Percentiles rank a stretch among this genome's conserved stretches.
These are phyloP conservation scores for Pseudomassariella vexata DNA, from an alignment of 2,329 filamentous ascomycete genomes.

Conservation along the genomic window DNA sequence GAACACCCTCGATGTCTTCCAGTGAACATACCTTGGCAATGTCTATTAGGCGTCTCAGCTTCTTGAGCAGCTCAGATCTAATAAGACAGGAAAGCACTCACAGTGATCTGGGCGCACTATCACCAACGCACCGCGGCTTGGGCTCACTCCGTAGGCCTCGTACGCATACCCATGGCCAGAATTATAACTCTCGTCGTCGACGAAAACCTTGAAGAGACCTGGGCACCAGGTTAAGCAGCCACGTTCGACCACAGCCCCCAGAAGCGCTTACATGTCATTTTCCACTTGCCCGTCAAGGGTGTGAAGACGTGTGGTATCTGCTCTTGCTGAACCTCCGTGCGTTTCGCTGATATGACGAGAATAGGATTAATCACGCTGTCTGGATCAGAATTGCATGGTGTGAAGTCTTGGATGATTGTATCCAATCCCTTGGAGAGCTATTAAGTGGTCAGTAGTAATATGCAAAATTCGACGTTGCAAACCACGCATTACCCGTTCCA, in stretches of 20 bases:
- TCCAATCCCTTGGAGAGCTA: conserved; percentile 16
- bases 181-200: conserved; percentile 50
- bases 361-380: conserved; percentile 54
- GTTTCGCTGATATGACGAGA: conserved; percentile 44
- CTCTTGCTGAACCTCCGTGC: conserved; percentile 41
- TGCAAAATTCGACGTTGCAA: not conserved
- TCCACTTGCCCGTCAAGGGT: conserved; percentile 48
- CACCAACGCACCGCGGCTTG: conserved; percentile 37
- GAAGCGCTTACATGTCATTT: conserved; percentile 41
- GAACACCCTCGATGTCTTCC: conserved; percentile 9
- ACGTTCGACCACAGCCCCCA: not conserved
- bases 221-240: not conserved
- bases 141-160: conserved; percentile 46
- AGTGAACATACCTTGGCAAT: conserved; percentile 18
- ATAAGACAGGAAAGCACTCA: conserved; percentile 24
- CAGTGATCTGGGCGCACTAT: conserved; percentile 58
- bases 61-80: not conserved
- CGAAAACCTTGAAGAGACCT: conserved; percentile 55
- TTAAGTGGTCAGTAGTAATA: conserved; percentile 4
- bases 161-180: conserved; percentile 53
- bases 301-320: conserved; percentile 51
- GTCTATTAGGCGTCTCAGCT: conserved; percentile 12
- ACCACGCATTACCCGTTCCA: conserved; percentile 20
- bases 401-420: conserved; percentile 30
- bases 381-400: conserved; percentile 31